Base-by-base conservation (phyloP, 106 monocot species). In the Dendrobium chrysotoxum region DNA sequence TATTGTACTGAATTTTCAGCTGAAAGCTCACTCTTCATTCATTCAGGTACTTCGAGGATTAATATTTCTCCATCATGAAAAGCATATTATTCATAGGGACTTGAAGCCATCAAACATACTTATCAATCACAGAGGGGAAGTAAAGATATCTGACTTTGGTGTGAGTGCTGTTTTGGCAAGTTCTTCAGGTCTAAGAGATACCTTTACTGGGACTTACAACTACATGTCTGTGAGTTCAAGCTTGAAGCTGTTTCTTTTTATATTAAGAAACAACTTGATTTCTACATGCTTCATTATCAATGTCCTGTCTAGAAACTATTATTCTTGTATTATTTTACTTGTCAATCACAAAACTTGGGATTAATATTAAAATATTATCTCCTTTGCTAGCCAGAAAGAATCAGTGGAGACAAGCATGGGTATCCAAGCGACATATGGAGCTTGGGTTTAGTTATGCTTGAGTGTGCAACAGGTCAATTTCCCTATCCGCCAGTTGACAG, bases 121-220 rank as follows among this genome's bases (percentile, higher is more conserved):
- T 18, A 90, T 96, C 39, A 96, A 96, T 81, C 93, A 96, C 50
- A 81, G 87, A 78, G 96, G 96, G 50, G 93, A 93, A 78, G 92
- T 96, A 54, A 93, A 96, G 83, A 96, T 96, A 88, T 92, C 91
- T 53, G 96, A 96, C 77, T 96, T 96, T 85, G 96, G 96, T 81
- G 93, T 96, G 28, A 96, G 96, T 80, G 93, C 86, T 17, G 84
- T 89, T 42, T 65, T 93, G 18, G 66, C 85, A 77, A 91, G 76
- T 77, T 90, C 96, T 61, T 88, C 85, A 42, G 90, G 86, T 26
- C 84, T 83, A 64, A 61, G 89, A 80, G 93, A 93, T 84, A 96
- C 96, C 38, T 91, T 96, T 78, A 87, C 53, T 67, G 95, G 96
- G 18, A 93, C 93, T 12, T 84, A 58, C 73, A 88, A 88, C 81